These are phyloP conservation scores for Quercus variabilis DNA, from an alignment of 306 rosid genomes.

Conservation along the genomic window DNA sequence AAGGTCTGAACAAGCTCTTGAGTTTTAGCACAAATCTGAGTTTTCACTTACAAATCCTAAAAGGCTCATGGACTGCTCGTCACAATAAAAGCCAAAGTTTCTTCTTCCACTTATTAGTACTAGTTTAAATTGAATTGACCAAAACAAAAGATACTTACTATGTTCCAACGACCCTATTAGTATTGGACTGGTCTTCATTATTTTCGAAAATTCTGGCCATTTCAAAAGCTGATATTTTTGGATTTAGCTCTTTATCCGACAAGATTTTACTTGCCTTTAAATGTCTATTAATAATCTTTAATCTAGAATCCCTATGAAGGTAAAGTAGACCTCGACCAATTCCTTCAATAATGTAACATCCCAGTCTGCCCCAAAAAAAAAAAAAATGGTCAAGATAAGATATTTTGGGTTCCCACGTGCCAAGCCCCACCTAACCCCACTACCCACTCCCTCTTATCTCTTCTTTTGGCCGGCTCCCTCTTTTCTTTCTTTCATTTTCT, in stretches of 20 bases:
- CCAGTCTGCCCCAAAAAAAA: too few species aligned
- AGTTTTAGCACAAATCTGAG: too few species aligned
- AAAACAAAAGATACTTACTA: background rate
- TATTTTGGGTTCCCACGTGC: too few species aligned
- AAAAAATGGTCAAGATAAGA: too few species aligned
- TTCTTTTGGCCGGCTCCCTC: too few species aligned
- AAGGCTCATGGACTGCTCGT: conserved; percentile 12
- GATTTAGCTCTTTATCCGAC: conserved; percentile 4
- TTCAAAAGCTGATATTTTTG: conserved; percentile 25
- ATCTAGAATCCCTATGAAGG: conserved; percentile 20
- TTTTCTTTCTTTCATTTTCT: too few species aligned
- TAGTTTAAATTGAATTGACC: background rate
- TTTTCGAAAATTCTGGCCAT: conserved; percentile 11
- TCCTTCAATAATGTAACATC: conserved; percentile 14
- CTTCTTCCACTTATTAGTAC: background rate
- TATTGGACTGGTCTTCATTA: background rate
- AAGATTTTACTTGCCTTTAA: conserved; percentile 15
- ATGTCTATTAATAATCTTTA: conserved; percentile 14
- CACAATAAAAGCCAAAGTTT: background rate
- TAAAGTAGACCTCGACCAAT: conserved; percentile 13
- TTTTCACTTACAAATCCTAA: background rate
- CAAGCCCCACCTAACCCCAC: too few species aligned
- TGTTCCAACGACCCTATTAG: conserved; percentile 32
- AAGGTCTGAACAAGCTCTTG: too few species aligned
- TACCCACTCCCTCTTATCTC: too few species aligned